A percentile compares a stretch with the other conserved stretches of the same genome.
These are phyloP conservation scores for Coriaria nepalensis DNA, from an alignment of 306 rosid genomes.

Conservation along the genomic window DNA sequence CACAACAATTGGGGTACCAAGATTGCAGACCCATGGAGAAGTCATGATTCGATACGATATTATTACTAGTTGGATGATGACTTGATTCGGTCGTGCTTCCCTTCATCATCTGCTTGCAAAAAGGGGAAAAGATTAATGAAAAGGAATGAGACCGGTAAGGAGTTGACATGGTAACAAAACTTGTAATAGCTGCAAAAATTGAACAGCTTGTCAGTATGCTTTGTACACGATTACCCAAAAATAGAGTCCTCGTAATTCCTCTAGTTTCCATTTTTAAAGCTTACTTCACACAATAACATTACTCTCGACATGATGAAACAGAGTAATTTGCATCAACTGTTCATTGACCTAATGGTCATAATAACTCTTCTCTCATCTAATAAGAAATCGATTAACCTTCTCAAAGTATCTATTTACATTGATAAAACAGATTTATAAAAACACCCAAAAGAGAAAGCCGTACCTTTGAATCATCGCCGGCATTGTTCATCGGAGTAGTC, in stretches of 20 bases:
- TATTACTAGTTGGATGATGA: conserved; percentile 23
- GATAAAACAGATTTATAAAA: conserved; percentile 1
- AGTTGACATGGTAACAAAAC: too few species aligned
- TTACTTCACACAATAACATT: too few species aligned
- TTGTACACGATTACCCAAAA: too few species aligned
- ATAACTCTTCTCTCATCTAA: too few species aligned
- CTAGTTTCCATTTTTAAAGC: too few species aligned
- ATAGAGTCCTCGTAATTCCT: neutral
- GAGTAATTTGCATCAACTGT: too few species aligned
- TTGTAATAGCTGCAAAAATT: too few species aligned
- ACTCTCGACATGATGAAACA: too few species aligned
- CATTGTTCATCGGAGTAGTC: conserved; percentile 20
- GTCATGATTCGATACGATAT: conserved; percentile 64
- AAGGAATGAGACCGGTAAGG: neutral
- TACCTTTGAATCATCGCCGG: conserved; percentile 28
- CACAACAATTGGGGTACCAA: conserved; percentile 68
- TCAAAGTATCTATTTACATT: neutral
- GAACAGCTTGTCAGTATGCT: too few species aligned
- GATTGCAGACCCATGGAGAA: conserved; percentile 61
- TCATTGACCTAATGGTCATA: too few species aligned
- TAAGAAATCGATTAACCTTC: neutral
- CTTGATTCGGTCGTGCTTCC: conserved; percentile 21
- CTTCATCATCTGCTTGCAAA: conserved; percentile 30
- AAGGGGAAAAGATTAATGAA: neutral
- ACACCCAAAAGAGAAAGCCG: neutral